Conservation (phyloP, 148 eudicot genomes). For the Vaccinium corymbosum region DNA sequence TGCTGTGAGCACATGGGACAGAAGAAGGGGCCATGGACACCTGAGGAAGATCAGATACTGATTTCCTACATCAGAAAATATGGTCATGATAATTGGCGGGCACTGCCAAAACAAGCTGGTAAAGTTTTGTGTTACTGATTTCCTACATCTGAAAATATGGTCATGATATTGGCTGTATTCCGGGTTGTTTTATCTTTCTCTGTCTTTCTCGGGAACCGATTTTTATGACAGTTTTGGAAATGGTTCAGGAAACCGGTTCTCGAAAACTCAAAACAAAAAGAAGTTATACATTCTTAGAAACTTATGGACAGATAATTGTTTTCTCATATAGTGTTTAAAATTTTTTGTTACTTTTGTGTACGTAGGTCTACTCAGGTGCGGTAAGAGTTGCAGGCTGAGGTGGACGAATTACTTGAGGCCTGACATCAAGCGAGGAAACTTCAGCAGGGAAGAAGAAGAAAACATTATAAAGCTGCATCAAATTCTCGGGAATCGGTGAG, state of each 20-base stretch:
- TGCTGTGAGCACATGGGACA: slow-evolving; percentile 21
- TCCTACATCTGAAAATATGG: no score
- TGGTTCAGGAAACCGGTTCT: no score
- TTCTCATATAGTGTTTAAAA: not conserved
- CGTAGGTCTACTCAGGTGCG: slow-evolving; percentile 17
- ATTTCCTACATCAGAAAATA: not conserved
- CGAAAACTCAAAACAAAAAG: not conserved
- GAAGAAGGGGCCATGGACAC: slow-evolving; percentile 22
- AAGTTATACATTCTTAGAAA: not conserved
- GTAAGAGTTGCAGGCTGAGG: slow-evolving; percentile 25
- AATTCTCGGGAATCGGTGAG: slow-evolving; percentile 22
- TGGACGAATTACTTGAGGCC: slow-evolving; percentile 30
- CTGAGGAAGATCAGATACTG: slow-evolving; percentile 19
- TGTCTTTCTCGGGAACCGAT: no score
- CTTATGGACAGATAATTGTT: not conserved
- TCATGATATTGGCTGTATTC: no score
- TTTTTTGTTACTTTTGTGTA: not conserved
- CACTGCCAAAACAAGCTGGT: slow-evolving; percentile 18
- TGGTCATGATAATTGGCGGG: slow-evolving; percentile 19
- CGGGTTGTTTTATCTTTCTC: no score
- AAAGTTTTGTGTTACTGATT: not conserved
- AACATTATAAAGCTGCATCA: slow-evolving; percentile 25
- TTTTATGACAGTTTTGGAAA: no score
- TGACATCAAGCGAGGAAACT: slow-evolving; percentile 28
- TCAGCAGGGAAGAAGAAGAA: slow-evolving; percentile 24